Evolutionary conservation across 371 early-diverging fungal genomes (phyloP).

Genomic region (Mortierella sp.): DNA sequence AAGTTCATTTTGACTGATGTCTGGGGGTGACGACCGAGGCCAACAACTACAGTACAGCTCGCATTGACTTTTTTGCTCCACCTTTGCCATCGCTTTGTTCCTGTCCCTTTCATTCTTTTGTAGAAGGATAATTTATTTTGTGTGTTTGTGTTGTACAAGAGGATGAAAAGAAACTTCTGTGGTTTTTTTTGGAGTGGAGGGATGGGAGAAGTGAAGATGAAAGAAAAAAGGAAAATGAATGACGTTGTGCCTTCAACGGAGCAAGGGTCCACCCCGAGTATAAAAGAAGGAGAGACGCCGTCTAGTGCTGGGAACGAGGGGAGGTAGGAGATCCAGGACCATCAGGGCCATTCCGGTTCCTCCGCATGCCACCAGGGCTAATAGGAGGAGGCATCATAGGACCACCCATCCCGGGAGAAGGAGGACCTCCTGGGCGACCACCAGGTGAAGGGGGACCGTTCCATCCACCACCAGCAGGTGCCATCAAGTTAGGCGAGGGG

Average conservation of each 20-base stretch:
- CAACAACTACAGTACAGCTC: too few relatives aligned
- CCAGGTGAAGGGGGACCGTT: slow-evolving; percentile 27
- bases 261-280: neutral
- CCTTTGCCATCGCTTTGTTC: too few relatives aligned
- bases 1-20: too few relatives aligned
- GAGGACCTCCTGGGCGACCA: slow-evolving; percentile 17
- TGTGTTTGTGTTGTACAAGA: neutral
- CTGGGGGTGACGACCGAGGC: too few relatives aligned
- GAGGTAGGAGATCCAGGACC: slow-evolving; percentile 44
- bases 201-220: neutral
- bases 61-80: too few relatives aligned
- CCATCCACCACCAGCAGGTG: slow-evolving; percentile 13
- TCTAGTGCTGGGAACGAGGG: slow-evolving; percentile 33
- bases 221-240: neutral
- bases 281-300: neutral
- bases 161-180: neutral
- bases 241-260: neutral
- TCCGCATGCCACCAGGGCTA: slow-evolving; percentile 58
- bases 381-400: slow-evolving; percentile 53
- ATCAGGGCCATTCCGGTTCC: slow-evolving; percentile 37
- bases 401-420: slow-evolving; percentile 16
- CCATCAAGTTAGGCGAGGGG: slow-evolving; percentile 25
- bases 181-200: neutral
- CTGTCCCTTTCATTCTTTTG: neutral
- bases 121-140: neutral